Conservation (phyloP, 495 filamentous ascomycete genomes). For the Delitschia confertaspora region DNA sequence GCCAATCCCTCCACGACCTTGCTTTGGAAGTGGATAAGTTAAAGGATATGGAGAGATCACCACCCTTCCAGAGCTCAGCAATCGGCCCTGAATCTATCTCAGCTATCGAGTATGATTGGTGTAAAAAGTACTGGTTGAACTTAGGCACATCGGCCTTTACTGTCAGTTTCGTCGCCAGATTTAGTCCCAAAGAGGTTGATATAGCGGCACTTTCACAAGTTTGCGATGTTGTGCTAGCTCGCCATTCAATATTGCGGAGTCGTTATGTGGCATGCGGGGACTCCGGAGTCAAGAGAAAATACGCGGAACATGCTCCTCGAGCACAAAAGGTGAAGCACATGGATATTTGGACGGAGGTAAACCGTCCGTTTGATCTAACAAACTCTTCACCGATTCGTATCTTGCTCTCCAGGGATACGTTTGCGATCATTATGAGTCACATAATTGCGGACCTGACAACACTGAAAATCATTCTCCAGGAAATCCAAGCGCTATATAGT, state of each 20-base stretch:
- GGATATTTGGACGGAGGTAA: not conserved
- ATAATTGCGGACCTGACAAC: slow-evolving; percentile 31
- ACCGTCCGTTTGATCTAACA: not conserved
- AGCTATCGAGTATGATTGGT: slow-evolving; percentile 31
- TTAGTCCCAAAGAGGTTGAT: slow-evolving; percentile 6
- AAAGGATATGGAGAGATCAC: not conserved
- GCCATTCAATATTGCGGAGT: slow-evolving; percentile 2
- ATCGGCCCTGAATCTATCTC: too few species aligned
- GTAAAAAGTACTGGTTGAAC: slow-evolving; percentile 23
- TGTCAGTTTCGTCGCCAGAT: slow-evolving; percentile 19
- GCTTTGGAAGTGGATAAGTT: not conserved
- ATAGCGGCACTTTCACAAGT: not conserved
- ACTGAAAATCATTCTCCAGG: slow-evolving; percentile 23
- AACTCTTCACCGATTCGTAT: slow-evolving; percentile 22
- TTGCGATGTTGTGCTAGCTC: slow-evolving; percentile 8
- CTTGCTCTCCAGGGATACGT: slow-evolving; percentile 4
- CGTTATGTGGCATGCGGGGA: not conserved
- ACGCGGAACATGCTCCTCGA: not conserved
- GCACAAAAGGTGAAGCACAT: not conserved
- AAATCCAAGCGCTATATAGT: slow-evolving; percentile 23
- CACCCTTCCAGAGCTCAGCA: too few species aligned
- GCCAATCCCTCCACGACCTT: not conserved
- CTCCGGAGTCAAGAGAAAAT: not conserved
- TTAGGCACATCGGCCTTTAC: slow-evolving; percentile 25
- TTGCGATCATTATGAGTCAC: slow-evolving; percentile 29